Evolutionary conservation across 208 protist genomes (phyloP), one percentile per base, ranked within the genome.

Genomic region (Wallacemonas sp.): DNA sequence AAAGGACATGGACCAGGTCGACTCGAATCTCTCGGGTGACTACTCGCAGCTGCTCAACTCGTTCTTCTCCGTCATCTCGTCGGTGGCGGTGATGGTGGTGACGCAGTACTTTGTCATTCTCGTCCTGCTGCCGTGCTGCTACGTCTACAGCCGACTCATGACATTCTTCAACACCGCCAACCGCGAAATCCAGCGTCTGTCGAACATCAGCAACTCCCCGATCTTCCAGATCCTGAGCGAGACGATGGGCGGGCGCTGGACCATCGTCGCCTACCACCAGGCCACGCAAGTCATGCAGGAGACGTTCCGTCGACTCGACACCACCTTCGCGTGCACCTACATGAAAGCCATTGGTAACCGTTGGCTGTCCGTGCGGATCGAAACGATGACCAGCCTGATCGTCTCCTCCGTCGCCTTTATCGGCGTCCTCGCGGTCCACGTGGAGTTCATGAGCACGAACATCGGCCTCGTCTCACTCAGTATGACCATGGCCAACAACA

Each of bases 151-250:
- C 61, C 52, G 72, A 3, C 73, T 98, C 33, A 89, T 96, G 72
- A 24, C 71, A 5, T 97, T 90, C 70, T 98, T 87, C 74, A 85
- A 81, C 29, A 44, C 65, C 19, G 74, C 79, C 0, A 81, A 71
- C 21, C 74, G 96, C 19, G 94, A 98, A 62, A 48, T 97, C 0
- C 83, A 88, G 41, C 69, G 97, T 41, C 69, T 98, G 2, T 75
- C 92, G 8, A 80, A 77, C 49, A 73, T 97, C 8, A 71, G 77
- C 14, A 87, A 88, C 57, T 95, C 88, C 9, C 98, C 98, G 17
- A 74, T 98, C 19, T 95, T 95, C 56, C 68, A 87, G 2, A 52
- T 96, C 44, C 93, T 98, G 49, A 65, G 65, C 34, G 97, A 98
- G 60, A 96, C 94, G 14, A 66, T 98, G 5, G 67, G 62, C 21